Percentiles rank a stretch among this genome's conserved stretches.
Evolutionary conservation across 192 early-diverging fungal genomes (phyloP).

Genomic region (Podila epicladia): DNA sequence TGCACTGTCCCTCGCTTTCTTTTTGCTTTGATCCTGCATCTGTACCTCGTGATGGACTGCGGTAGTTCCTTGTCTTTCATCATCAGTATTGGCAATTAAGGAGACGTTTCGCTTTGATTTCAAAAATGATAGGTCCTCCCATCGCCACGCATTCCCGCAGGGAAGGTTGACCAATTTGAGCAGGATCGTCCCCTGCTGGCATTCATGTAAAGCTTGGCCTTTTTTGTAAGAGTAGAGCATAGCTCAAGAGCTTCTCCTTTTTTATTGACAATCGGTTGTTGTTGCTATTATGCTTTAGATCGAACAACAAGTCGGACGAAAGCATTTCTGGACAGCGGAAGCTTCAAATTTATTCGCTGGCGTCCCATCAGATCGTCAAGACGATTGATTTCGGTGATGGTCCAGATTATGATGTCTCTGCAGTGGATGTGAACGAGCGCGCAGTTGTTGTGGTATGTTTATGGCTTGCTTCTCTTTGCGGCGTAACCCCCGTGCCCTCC

Average conservation of each 20-base stretch:
- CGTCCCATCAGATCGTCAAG: conserved; percentile 58
- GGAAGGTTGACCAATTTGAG: conserved; percentile 45
- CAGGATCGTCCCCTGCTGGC: conserved; percentile 60
- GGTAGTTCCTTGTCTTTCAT: no score
- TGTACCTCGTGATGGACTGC: no score
- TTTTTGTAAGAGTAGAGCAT: neutral
- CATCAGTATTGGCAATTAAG: no score
- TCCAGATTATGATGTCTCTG: conserved; percentile 52
- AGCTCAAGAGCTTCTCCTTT: neutral
- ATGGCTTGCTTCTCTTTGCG: neutral
- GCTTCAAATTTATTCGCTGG: conserved; percentile 68
- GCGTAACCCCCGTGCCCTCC: neutral
- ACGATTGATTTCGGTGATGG: conserved; percentile 56
- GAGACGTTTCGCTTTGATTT: neutral
- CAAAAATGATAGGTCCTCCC: conserved; percentile 35
- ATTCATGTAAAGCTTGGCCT: conserved; percentile 49
- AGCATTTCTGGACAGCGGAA: conserved; percentile 12
- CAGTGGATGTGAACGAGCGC: conserved; percentile 66
- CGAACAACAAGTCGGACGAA: conserved; percentile 12
- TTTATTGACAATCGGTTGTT: neutral
- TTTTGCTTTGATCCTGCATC: no score
- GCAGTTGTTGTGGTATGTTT: conserved; percentile 71
- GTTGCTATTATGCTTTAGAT: conserved; percentile 9
- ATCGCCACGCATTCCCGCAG: conserved; percentile 24
- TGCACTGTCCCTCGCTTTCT: no score